phyloP scores from a whole-genome alignment of 805 yeast species.

The Vanderwaltozyma yarrowii region DNA sequence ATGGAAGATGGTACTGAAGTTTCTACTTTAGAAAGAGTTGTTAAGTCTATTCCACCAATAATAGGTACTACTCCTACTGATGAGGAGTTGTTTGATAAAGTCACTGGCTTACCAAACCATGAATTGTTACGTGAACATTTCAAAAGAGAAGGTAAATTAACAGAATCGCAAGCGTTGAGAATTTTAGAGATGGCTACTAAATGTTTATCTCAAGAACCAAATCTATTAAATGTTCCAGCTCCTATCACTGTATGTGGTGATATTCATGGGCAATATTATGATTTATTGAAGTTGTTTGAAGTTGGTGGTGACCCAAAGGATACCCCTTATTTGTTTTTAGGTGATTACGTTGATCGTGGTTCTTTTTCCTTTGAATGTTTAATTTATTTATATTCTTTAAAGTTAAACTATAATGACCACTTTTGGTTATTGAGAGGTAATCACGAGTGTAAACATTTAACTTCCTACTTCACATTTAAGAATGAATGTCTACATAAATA shows the following conservation, averaged over 20 bases:
- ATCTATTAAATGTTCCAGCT: constrained; percentile 69
- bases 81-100: constrained; percentile 46
- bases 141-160: constrained; percentile 67
- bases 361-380: constrained; percentile 78
- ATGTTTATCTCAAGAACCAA: constrained; percentile 62
- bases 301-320: constrained; percentile 80
- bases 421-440: constrained; percentile 85
- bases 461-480: constrained; percentile 89
- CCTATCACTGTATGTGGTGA: constrained; percentile 97
- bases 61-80: constrained; percentile 56
- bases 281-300: constrained; percentile 80
- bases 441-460: constrained; percentile 89
- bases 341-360: constrained; percentile 95
- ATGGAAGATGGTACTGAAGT: constrained; percentile 42
- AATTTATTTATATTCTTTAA: constrained; percentile 66
- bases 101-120: constrained; percentile 61
- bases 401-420: constrained; percentile 61
- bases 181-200: constrained; percentile 60
- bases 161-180: constrained; percentile 55
- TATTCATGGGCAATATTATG: constrained; percentile 93
- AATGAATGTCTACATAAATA: constrained; percentile 85
- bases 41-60: constrained; percentile 51
- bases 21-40: constrained; percentile 42
- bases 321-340: constrained; percentile 76
- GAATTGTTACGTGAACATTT: constrained; percentile 66